Evolutionary conservation across 148 eudicot genomes (phyloP).

Genomic region (Chenopodium suecicum): DNA sequence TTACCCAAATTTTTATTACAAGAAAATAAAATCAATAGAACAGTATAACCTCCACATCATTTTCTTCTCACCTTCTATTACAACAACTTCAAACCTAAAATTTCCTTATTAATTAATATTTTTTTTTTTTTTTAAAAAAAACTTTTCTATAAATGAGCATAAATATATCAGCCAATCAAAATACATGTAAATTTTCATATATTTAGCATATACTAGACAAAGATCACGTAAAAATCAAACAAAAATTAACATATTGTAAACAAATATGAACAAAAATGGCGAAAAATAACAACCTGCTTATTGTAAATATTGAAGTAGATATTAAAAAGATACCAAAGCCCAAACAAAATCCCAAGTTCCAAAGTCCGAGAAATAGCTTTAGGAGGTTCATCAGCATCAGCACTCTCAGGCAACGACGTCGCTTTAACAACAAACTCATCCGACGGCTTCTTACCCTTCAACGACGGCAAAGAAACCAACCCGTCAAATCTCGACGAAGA

Average conservation of each 20-base stretch:
- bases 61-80: background rate
- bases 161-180: background rate
- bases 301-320: slow-evolving; percentile 86
- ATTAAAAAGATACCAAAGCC: slow-evolving; percentile 74
- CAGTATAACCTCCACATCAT: background rate
- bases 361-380: slow-evolving; percentile 35
- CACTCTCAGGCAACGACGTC: slow-evolving; percentile 54
- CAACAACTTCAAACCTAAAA: background rate
- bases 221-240: background rate
- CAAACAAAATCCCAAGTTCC: slow-evolving; percentile 66
- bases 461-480: slow-evolving; percentile 39
- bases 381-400: slow-evolving; percentile 41
- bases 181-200: background rate
- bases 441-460: slow-evolving; percentile 33
- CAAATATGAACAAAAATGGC: background rate
- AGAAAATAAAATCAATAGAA: background rate
- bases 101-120: background rate
- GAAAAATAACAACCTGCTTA: slow-evolving; percentile 61
- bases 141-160: too few species aligned
- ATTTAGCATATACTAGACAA: background rate
- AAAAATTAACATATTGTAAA: background rate
- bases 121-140: too few species aligned
- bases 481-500: slow-evolving; percentile 23
- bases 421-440: slow-evolving; percentile 44
- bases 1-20: background rate